Base-by-base conservation (phyloP, 495 filamentous ascomycete genomes). In the Penicillium canariense region DNA sequence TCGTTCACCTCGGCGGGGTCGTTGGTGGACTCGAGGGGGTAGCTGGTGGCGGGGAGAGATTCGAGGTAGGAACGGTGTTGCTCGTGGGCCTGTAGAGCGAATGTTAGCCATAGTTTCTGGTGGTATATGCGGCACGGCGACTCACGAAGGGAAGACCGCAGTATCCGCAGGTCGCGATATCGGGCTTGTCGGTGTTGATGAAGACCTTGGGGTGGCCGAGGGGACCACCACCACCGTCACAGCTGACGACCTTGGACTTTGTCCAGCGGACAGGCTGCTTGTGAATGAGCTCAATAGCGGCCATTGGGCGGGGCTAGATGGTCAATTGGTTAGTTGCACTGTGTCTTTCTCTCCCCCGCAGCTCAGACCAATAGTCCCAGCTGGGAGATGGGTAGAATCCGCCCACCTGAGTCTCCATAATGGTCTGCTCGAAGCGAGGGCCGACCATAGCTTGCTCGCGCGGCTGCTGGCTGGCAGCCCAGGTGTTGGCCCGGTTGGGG, bases 131-230 rank as follows among this genome's bases (percentile, higher is more conserved):
- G 30, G 44, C 8, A 46, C 15, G 25, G 25, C 7, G 17, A 84
- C 93, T 67, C 79, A 97, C 94, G 68, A 86, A 98, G 59, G 95
- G 94, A 60, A 92, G 66, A n/a, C 94, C 94, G 68, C 94, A 98
- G 76, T 98, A 98, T 54, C 78, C 84, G 78, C 94, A 98, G 65
- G 79, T 79, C 65, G 80, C 83, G 67, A 98, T 96, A 77, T 96
- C 84, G 52, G 94, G 87, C 81, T 97, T 97, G 76, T 98, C 94
- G 59, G 89, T 86, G 73, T 98, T 98, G 81, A 98, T 98, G 71
- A 88, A 98, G 71, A 98, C 87, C 66, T 81, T 81, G 34, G 94
- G 94, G 73, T 98, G 94, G 23, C 94, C 94, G 31, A 89, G 76
- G 47, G 93, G 87, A 17, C 94, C 95, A 55, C 94, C 94, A 49